These are phyloP conservation scores for Yamadazyma trypodendri DNA, from an alignment of 1,139 yeast genomes.

Conservation along the genomic window DNA sequence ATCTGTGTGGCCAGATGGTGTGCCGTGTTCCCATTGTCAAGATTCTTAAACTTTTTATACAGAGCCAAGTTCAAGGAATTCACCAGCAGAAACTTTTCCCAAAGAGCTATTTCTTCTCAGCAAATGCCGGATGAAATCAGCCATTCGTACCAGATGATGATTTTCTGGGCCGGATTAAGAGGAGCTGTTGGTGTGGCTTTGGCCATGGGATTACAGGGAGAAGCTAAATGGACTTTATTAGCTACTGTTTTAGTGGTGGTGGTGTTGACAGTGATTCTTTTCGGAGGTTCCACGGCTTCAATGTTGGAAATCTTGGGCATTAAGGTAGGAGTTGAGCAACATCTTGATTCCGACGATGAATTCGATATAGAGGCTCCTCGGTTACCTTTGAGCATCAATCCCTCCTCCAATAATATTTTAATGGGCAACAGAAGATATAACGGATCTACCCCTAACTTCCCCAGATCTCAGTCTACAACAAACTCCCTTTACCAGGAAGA, in stretches of 20 bases:
- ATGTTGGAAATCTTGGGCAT: slow-evolving; percentile 95
- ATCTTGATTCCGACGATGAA: slow-evolving; percentile 81
- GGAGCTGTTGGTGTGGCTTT: slow-evolving; percentile 99
- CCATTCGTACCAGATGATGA: slow-evolving; percentile 96
- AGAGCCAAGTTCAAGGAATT: slow-evolving; percentile 51
- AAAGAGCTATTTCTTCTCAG: slow-evolving; percentile 40
- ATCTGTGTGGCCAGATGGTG: slow-evolving; percentile 97
- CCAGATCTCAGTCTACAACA: slow-evolving; percentile 8
- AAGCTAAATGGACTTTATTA: slow-evolving; percentile 79
- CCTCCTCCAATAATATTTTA: slow-evolving; percentile 14
- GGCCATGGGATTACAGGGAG: slow-evolving; percentile 97
- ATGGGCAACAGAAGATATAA: slow-evolving; percentile 38
- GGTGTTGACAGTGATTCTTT: slow-evolving; percentile 89
- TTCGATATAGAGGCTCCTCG: slow-evolving; percentile 86
- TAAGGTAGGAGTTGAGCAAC: slow-evolving; percentile 83
- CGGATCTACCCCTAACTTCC: slow-evolving; percentile 5
- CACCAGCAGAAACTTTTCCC: slow-evolving; percentile 30
- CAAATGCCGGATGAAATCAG: slow-evolving; percentile 85
- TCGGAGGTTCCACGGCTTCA: slow-evolving; percentile 98
- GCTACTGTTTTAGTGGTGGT: slow-evolving; percentile 97
- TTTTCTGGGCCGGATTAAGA: slow-evolving; percentile 98
- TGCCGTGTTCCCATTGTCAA: slow-evolving; percentile 92
- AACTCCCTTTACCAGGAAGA: slow-evolving; percentile 17
- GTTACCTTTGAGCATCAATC: slow-evolving; percentile 25
- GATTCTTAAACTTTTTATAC: slow-evolving; percentile 76